Evolutionary conservation across 2,329 filamentous ascomycete genomes (phyloP).

Genomic region (Massarina eburnea): DNA sequence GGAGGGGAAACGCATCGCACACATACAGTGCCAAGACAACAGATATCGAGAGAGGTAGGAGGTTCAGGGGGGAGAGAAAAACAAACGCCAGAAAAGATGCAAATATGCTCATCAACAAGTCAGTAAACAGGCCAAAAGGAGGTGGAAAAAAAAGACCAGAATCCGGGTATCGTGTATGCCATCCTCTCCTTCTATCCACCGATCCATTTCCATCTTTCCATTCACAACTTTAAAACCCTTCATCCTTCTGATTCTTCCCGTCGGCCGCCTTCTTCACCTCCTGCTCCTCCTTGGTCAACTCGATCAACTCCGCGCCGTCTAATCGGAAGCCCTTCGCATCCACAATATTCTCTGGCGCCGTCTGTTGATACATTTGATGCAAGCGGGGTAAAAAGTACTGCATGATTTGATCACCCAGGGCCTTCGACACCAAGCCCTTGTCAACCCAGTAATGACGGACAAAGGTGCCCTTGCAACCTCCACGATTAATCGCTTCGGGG

Average conservation of each 20-base stretch:
- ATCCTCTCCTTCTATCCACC: not conserved
- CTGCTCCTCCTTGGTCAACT: slow-evolving; percentile 36
- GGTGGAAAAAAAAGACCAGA: not conserved
- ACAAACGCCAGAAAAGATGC: no score
- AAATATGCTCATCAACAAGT: no score
- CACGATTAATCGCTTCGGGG: slow-evolving; percentile 35
- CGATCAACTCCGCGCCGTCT: slow-evolving; percentile 35
- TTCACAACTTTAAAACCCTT: slow-evolving; percentile 25
- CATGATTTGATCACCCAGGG: slow-evolving; percentile 39
- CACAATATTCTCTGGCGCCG: slow-evolving; percentile 31
- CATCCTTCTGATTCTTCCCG: slow-evolving; percentile 39
- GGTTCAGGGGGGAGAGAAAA: no score
- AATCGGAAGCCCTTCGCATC: slow-evolving; percentile 39
- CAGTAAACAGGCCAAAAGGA: not conserved
- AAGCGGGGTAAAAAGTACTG: slow-evolving; percentile 40
- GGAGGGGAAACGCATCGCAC: no score
- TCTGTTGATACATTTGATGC: slow-evolving; percentile 35
- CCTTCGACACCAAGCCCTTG: slow-evolving; percentile 35
- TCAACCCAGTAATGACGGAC: slow-evolving; percentile 44
- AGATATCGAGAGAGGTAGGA: no score
- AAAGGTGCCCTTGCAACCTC: slow-evolving; percentile 42
- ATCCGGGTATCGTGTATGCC: not conserved
- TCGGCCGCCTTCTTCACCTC: slow-evolving; percentile 19
- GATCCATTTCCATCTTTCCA: no score
- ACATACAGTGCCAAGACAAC: no score